These are phyloP conservation scores for Phytophthora sansomeana DNA, from an alignment of 352 stramenopile genomes.

Conservation along the genomic window DNA sequence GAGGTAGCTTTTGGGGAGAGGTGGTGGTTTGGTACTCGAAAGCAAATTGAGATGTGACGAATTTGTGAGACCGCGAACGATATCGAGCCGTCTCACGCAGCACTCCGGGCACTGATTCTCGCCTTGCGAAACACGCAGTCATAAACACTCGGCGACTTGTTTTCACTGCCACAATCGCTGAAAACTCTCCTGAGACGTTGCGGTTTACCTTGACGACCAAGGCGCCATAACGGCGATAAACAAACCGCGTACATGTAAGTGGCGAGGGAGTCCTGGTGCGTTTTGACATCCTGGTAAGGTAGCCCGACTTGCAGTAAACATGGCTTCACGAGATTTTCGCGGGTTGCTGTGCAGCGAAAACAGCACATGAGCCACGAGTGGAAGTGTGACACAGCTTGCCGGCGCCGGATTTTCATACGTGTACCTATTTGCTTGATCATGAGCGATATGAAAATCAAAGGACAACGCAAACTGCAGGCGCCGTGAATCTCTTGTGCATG, in stretches of 20 bases:
- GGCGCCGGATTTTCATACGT: conserved; percentile 24
- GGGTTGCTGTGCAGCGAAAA: conserved; percentile 16
- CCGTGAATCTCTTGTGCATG: conserved; percentile 21
- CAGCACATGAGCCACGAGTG: conserved; percentile 11
- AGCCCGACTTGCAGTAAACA: conserved; percentile 20
- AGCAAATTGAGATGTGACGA: conserved; percentile 25
- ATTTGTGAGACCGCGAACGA: conserved; percentile 1
- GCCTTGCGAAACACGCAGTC: background rate
- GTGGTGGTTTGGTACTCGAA: conserved; percentile 21
- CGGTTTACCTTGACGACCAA: conserved; percentile 13
- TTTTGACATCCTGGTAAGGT: conserved; percentile 16
- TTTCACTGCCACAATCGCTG: background rate
- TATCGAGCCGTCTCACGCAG: conserved; percentile 5
- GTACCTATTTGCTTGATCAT: conserved; percentile 4
- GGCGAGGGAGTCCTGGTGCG: background rate
- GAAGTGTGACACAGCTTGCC: conserved; percentile 16
- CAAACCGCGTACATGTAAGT: too few species aligned
- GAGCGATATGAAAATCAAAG: background rate
- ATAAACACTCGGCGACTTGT: background rate
- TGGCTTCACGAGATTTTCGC: conserved; percentile 7
- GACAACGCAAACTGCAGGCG: background rate
- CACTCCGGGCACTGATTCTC: conserved; percentile 9
- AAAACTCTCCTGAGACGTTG: conserved; percentile 1
- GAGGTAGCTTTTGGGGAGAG: background rate
- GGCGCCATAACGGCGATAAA: conserved; percentile 21